A percentile compares a stretch with the other conserved stretches of the same genome.
phyloP scores from a whole-genome alignment of 768 basidiomycete species.

The Collybia sordida region DNA sequence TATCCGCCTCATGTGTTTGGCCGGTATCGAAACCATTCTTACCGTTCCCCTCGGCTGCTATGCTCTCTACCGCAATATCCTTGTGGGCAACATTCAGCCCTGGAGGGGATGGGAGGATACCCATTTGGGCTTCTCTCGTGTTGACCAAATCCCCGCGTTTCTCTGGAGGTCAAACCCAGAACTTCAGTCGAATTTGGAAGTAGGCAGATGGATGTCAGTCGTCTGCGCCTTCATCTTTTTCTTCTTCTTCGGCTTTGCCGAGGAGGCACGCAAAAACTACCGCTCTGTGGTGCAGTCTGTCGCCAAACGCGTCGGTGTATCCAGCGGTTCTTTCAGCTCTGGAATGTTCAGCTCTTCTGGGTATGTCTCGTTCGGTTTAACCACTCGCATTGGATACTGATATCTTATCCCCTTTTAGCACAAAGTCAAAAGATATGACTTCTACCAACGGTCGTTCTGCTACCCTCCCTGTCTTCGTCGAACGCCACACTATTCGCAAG shows the following conservation, averaged over 20 bases:
- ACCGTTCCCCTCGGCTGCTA: constrained; percentile 37
- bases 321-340: constrained; percentile 12
- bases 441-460: constrained; percentile 19
- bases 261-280: constrained; percentile 50
- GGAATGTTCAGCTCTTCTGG: constrained; percentile 24
- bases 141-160: constrained; percentile 33
- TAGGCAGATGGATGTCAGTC: constrained; percentile 38
- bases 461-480: constrained; percentile 46
- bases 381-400: constrained; percentile 3
- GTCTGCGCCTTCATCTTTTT: constrained; percentile 50
- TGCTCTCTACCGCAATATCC: constrained; percentile 25
- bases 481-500: constrained; percentile 42
- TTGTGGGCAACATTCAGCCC: constrained; percentile 21
- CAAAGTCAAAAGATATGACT: constrained; percentile 22
- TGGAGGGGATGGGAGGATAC: constrained; percentile 53
- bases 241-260: constrained; percentile 52
- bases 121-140: constrained; percentile 47
- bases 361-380: constrained; percentile 9
- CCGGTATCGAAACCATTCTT: constrained; percentile 34
- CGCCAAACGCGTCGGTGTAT: constrained; percentile 26
- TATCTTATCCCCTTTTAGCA: constrained; percentile 8
- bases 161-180: constrained; percentile 32
- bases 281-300: constrained; percentile 26
- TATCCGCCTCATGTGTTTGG: constrained; percentile 48
- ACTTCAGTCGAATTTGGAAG: constrained; percentile 22